Evolutionary conservation across 75 land plant genomes (phyloP).

Genomic region (Sequoia sempervirens): DNA sequence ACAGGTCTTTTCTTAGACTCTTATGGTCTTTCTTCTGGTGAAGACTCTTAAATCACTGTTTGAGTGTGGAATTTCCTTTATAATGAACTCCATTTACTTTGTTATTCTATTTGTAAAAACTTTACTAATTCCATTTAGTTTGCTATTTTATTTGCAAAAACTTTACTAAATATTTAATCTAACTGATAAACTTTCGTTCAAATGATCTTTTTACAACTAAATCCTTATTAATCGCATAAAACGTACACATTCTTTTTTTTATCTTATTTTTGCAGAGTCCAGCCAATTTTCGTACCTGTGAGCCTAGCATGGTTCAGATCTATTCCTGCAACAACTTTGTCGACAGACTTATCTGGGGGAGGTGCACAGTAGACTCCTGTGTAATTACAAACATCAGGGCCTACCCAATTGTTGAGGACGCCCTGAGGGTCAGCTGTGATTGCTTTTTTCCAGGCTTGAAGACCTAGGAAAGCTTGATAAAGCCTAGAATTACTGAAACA

Average conservation of each 20-base stretch:
- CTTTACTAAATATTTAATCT: no score
- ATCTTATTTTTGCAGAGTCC: background rate
- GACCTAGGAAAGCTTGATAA: constrained; percentile 46
- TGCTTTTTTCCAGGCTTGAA: constrained; percentile 87
- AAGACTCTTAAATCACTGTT: no score
- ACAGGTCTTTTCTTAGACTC: no score
- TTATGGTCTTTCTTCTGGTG: no score
- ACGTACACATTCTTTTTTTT: background rate
- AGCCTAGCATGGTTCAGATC: constrained; percentile 70
- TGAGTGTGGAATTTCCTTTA: no score
- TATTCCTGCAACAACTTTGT: constrained; percentile 57
- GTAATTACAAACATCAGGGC: constrained; percentile 73
- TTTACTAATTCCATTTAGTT: no score
- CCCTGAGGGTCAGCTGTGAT: constrained; percentile 67
- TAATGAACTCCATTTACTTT: no score
- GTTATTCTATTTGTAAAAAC: no score
- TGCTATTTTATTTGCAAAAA: no score
- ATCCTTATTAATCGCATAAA: background rate
- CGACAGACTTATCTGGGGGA: constrained; percentile 18
- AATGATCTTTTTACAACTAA: background rate
- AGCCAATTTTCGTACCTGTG: constrained; percentile 24
- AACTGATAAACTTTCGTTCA: background rate
- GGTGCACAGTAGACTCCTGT: constrained; percentile 73
- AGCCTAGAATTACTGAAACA: constrained; percentile 10
- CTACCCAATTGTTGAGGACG: constrained; percentile 60